Conservation (phyloP, 129 eudicot genomes). For the Arctium lappa region DNA sequence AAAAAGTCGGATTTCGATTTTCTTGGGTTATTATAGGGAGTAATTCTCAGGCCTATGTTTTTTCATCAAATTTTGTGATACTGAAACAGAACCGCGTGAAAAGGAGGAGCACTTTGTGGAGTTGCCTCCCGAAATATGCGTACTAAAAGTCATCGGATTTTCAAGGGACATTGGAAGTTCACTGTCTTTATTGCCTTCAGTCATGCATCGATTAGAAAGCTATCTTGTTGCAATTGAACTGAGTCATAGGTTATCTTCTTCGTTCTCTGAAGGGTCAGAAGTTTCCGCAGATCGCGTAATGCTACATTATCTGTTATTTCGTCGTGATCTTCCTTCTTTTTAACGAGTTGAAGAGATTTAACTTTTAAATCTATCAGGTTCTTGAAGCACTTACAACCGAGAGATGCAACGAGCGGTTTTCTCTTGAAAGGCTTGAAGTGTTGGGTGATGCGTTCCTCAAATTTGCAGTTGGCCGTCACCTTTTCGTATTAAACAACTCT, state of each 20-base stretch:
- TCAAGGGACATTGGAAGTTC: constrained; percentile 94
- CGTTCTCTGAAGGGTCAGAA: constrained; percentile 76
- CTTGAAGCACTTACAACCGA: constrained; percentile 98
- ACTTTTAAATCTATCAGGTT: constrained; percentile 38
- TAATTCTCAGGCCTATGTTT: too few species aligned
- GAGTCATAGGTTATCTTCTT: constrained; percentile 55
- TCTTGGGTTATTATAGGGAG: too few species aligned
- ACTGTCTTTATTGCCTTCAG: constrained; percentile 81
- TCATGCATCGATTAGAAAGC: constrained; percentile 87
- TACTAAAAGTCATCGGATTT: constrained; percentile 78
- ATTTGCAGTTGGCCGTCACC: constrained; percentile 88
- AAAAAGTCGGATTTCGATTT: too few species aligned
- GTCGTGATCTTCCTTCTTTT: background rate
- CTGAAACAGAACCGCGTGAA: constrained; percentile 61
- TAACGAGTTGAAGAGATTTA: background rate
- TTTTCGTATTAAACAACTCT: constrained; percentile 59
- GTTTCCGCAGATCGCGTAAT: constrained; percentile 71
- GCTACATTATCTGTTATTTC: background rate
- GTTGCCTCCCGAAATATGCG: constrained; percentile 90
- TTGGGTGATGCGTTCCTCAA: constrained; percentile 97
- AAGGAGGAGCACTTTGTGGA: constrained; percentile 95
- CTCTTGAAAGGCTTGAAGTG: constrained; percentile 98
- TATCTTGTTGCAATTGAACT: constrained; percentile 87
- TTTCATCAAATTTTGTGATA: background rate
- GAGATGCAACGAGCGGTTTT: constrained; percentile 72